A percentile compares a stretch with the other conserved stretches of the same genome.
Conservation (phyloP, 305 asterid genomes). For the Euphrasia arctica region DNA sequence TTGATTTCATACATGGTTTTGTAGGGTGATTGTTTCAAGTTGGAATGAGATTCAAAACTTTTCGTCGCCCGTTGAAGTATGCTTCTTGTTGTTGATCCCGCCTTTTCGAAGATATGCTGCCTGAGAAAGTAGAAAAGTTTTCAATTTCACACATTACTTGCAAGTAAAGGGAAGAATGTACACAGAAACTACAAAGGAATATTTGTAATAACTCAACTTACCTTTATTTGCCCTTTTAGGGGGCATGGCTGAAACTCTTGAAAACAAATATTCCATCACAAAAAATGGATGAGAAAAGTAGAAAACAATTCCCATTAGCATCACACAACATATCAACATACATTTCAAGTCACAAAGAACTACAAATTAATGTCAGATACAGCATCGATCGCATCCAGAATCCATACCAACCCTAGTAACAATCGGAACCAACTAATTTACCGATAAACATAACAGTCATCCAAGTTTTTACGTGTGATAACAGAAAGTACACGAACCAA, state of each 20-base stretch:
- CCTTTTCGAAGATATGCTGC: conserved; percentile 21
- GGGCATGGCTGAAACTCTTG: too few species aligned
- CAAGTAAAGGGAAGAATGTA: too few species aligned
- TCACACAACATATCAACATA: too few species aligned
- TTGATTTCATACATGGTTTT: conserved; percentile 28
- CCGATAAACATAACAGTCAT: conserved; percentile 33
- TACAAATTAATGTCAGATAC: conserved; percentile 28
- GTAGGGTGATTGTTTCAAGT: conserved; percentile 28
- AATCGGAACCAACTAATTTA: conserved; percentile 33
- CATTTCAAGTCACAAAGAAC: conserved; percentile 27
- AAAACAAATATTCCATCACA: conserved; percentile 8
- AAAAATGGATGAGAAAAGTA: too few species aligned
- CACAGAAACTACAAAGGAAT: too few species aligned
- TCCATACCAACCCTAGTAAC: conserved; percentile 30
- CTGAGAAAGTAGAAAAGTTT: too few species aligned
- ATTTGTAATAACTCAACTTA: too few species aligned
- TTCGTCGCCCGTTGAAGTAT: conserved; percentile 34
- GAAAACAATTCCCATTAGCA: too few species aligned
- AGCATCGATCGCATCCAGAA: too few species aligned
- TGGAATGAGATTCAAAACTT: conserved; percentile 59
- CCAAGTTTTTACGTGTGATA: conserved; percentile 17
- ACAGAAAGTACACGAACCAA: conserved; percentile 3
- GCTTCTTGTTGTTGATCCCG: conserved; percentile 26
- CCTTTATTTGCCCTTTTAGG: too few species aligned
- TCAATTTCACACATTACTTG: too few species aligned